These are phyloP conservation scores for Ceratorhiza oryzae-sativae DNA, from an alignment of 1,284 basidiomycete species.

Conservation along the genomic window DNA sequence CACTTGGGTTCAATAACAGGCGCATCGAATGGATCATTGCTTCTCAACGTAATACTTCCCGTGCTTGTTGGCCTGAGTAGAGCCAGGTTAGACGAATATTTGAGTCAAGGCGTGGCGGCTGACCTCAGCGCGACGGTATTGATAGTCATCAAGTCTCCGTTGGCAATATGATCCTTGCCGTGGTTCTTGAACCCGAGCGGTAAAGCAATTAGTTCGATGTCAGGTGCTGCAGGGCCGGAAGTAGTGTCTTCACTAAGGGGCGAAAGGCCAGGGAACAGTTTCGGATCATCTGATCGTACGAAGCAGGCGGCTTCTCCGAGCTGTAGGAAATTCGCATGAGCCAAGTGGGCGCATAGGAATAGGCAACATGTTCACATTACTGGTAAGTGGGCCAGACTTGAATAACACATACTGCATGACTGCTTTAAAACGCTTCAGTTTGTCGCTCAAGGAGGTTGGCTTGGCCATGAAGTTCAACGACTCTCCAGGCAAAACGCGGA, in stretches of 20 bases:
- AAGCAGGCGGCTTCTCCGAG: conserved; percentile 50
- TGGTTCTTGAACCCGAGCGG: conserved; percentile 45
- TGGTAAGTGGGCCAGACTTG: conserved; percentile 58
- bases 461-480: conserved; percentile 51
- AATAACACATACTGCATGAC: conserved; percentile 56
- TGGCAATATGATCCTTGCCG: conserved; percentile 42
- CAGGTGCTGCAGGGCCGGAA: conserved; percentile 47
- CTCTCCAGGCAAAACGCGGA: conserved; percentile 59
- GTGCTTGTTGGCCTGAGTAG: conserved; percentile 36
- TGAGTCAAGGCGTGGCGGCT: background rate
- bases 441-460: conserved; percentile 12
- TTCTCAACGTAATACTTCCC: conserved; percentile 36
- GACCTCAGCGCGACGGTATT: conserved; percentile 50
- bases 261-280: conserved; percentile 44
- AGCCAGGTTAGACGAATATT: background rate
- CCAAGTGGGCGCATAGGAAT: conserved; percentile 18
- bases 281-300: conserved; percentile 48
- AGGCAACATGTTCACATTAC: conserved; percentile 56
- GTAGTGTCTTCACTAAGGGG: conserved; percentile 45
- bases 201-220: conserved; percentile 48
- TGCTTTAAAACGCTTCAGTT: conserved; percentile 52
- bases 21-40: conserved; percentile 41
- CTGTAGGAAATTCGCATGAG: conserved; percentile 42
- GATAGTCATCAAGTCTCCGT: conserved; percentile 48
- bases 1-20: conserved; percentile 43